Conservation (phyloP, 192 early-diverging fungal species). For the Pilaira anomala region DNA sequence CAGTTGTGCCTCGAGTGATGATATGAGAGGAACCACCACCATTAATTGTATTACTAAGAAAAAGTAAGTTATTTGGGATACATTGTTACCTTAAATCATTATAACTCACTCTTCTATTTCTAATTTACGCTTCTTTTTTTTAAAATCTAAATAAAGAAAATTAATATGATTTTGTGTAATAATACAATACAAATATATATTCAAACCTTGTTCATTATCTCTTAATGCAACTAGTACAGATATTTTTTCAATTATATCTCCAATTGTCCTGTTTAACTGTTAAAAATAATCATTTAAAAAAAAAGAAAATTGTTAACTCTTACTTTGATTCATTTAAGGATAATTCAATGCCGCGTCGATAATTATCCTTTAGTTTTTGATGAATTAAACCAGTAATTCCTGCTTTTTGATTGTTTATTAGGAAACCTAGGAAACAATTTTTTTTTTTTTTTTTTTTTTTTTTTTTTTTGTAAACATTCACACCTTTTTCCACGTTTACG, state of each 20-base stretch:
- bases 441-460: not conserved
- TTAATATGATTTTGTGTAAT: constrained; percentile 1
- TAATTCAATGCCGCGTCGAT: constrained; percentile 5
- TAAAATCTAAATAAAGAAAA: constrained; percentile 20
- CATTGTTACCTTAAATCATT: not conserved
- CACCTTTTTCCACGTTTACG: constrained; percentile 23
- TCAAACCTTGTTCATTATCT: constrained; percentile 15
- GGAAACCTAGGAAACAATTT: not conserved
- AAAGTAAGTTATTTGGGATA: not conserved
- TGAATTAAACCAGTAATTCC: not conserved
- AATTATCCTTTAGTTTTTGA: constrained; percentile 9
- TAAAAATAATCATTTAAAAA: not conserved
- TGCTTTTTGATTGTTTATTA: not conserved
- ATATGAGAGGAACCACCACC: not conserved
- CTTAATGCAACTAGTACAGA: constrained; percentile 21
- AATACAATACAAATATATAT: not conserved
- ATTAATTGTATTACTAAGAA: not conserved
- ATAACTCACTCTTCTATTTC: constrained; percentile 21
- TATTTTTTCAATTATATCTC: constrained; percentile 36
- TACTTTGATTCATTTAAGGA: constrained; percentile 2
- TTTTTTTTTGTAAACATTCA: not conserved
- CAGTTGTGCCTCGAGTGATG: constrained; percentile 5
- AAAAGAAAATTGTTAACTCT: not conserved
- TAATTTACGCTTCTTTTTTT: constrained; percentile 36
- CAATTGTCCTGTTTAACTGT: not conserved